Evolutionary conservation across 1,284 basidiomycete species (phyloP).

Genomic region (Leccinum ambiguum): DNA sequence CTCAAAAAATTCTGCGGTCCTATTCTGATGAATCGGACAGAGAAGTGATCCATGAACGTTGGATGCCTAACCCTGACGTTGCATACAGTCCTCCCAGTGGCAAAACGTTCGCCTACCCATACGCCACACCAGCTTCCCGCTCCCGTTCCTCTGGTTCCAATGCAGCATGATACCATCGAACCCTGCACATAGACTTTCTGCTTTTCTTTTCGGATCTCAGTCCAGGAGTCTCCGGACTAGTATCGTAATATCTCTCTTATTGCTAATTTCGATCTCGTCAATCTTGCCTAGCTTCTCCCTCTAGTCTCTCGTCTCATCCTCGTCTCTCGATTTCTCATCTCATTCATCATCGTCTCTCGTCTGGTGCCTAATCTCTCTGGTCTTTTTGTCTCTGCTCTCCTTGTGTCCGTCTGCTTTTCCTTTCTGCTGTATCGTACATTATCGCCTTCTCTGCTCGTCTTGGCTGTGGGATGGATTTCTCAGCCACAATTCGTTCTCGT

Average conservation of each 20-base stretch:
- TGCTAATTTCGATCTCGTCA: conserved; percentile 32
- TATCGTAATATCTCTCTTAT: conserved; percentile 36
- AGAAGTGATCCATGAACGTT: conserved; percentile 47
- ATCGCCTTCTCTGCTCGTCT: conserved; percentile 27
- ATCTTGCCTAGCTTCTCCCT: conserved; percentile 19
- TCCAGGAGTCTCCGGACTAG: conserved; percentile 28
- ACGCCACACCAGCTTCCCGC: conserved; percentile 28
- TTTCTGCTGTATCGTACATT: conserved; percentile 35
- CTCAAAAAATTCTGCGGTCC: conserved; percentile 45
- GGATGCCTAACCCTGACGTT: conserved; percentile 44
- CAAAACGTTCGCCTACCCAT: conserved; percentile 31
- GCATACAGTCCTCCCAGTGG: conserved; percentile 34
- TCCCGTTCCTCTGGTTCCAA: conserved; percentile 36
- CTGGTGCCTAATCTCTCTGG: conserved; percentile 12
- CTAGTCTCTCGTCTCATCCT: conserved; percentile 25
- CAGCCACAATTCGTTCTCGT: conserved; percentile 23
- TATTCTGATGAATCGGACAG: conserved; percentile 51
- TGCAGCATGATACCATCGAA: conserved; percentile 29
- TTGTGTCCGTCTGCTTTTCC: conserved; percentile 20
- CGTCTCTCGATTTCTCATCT: conserved; percentile 13
- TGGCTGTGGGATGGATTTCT: conserved; percentile 35
- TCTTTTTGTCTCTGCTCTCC: conserved; percentile 27
- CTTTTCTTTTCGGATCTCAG: conserved; percentile 24
- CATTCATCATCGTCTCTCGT: conserved; percentile 13
- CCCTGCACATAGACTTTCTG: conserved; percentile 25